phyloP scores from a whole-genome alignment of 2,329 filamentous ascomycete species.

The Colletotrichum magnum region DNA sequence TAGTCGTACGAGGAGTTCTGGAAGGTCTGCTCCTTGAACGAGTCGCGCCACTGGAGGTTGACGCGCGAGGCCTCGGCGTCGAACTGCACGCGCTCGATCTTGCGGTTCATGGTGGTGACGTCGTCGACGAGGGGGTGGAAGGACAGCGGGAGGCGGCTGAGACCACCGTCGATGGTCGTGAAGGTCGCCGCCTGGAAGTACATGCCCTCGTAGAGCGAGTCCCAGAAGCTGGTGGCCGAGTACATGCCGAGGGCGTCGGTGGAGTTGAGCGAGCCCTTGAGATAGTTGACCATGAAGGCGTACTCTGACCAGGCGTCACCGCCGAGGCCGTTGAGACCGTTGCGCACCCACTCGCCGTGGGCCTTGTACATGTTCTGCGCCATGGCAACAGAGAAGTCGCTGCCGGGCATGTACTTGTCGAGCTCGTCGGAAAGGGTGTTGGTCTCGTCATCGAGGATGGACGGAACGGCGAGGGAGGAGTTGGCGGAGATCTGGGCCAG shows the following conservation, averaged over 20 bases:
- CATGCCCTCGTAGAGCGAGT: slow-evolving; percentile 66
- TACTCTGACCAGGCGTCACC: slow-evolving; percentile 77
- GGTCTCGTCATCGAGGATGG: slow-evolving; percentile 51
- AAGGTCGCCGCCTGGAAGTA: slow-evolving; percentile 73
- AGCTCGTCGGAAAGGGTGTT: slow-evolving; percentile 54
- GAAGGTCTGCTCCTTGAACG: slow-evolving; percentile 55
- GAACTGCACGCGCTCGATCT: slow-evolving; percentile 70
- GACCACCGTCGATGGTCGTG: slow-evolving; percentile 73
- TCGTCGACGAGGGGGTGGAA: slow-evolving; percentile 74
- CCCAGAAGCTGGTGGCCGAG: slow-evolving; percentile 61
- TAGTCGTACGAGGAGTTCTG: slow-evolving; percentile 73
- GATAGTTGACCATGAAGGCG: slow-evolving; percentile 71
- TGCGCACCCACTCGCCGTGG: slow-evolving; percentile 55
- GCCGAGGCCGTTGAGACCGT: slow-evolving; percentile 57
- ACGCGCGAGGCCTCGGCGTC: slow-evolving; percentile 66
- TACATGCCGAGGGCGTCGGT: slow-evolving; percentile 58
- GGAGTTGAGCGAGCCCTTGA: slow-evolving; percentile 67
- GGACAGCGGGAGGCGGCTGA: slow-evolving; percentile 70
- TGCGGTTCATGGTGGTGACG: slow-evolving; percentile 68
- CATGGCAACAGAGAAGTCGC: slow-evolving; percentile 53
- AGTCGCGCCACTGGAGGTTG: slow-evolving; percentile 69
- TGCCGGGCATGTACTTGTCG: slow-evolving; percentile 51
- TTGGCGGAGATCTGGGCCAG: slow-evolving; percentile 62
- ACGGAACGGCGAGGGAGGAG: slow-evolving; percentile 52
- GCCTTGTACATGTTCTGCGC: slow-evolving; percentile 61